A percentile compares a stretch with the other conserved stretches of the same genome.
Evolutionary conservation across 306 rosid genomes (phyloP).

Genomic region (Styphnolobium japonicum): DNA sequence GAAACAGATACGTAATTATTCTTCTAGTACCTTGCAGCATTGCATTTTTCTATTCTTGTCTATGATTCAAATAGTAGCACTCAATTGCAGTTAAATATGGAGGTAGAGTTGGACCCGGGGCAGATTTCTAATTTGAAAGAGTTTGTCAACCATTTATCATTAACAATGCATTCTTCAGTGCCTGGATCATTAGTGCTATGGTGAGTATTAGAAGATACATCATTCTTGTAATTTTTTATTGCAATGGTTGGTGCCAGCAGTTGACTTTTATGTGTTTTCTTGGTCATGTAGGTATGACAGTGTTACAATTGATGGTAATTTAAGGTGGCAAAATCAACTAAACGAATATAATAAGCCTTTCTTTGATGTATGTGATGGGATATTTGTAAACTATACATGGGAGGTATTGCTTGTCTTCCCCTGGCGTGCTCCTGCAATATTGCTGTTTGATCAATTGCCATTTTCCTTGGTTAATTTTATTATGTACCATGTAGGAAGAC

Average conservation of each 20-base stretch:
- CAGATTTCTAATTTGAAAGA: constrained; percentile 66
- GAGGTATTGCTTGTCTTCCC: constrained; percentile 52
- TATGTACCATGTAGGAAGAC: constrained; percentile 45
- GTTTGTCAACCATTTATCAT: constrained; percentile 73
- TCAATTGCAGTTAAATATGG: constrained; percentile 80
- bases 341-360: constrained; percentile 66
- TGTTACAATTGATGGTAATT: constrained; percentile 64
- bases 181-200: constrained; percentile 89
- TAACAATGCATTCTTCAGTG: constrained; percentile 65
- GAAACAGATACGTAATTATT: not conserved
- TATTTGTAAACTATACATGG: constrained; percentile 86
- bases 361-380: constrained; percentile 90
- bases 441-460: not conserved
- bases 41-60: not conserved
- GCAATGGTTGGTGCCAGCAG: constrained; percentile 8
- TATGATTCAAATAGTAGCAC: constrained; percentile 8
- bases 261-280: constrained; percentile 30
- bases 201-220: constrained; percentile 42
- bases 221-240: not conserved
- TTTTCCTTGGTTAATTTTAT: not conserved
- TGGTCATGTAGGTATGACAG: constrained; percentile 81
- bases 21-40: not conserved
- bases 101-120: constrained; percentile 50
- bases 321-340: constrained; percentile 75
- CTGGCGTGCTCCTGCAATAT: not conserved